These are phyloP conservation scores for Trypanosoma melophagium DNA, from an alignment of 208 protist genomes.

Conservation along the genomic window DNA sequence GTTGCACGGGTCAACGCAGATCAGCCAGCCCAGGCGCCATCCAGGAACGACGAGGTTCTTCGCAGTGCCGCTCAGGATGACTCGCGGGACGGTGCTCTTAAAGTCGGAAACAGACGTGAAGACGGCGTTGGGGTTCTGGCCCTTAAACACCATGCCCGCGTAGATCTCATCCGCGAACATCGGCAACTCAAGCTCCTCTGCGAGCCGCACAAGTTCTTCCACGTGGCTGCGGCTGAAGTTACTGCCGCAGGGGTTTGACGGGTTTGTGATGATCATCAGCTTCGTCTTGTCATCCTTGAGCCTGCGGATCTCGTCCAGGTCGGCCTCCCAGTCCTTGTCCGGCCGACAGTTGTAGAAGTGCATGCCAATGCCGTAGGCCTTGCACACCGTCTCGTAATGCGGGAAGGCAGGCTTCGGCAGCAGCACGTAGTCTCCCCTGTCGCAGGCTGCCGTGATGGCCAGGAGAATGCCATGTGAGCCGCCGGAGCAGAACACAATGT, in stretches of 20 bases:
- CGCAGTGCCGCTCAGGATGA: constrained; percentile 90
- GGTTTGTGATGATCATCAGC: constrained; percentile 93
- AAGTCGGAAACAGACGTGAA: constrained; percentile 87
- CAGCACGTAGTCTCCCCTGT: constrained; percentile 90
- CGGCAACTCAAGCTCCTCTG: constrained; percentile 84
- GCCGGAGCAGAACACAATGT: constrained; percentile 78
- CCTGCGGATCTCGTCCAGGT: constrained; percentile 73
- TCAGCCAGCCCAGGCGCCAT: constrained; percentile 91
- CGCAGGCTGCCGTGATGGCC: constrained; percentile 66
- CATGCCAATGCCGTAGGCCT: constrained; percentile 65
- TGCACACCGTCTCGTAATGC: constrained; percentile 88
- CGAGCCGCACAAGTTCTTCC: constrained; percentile 74
- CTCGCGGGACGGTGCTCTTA: constrained; percentile 72
- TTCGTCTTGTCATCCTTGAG: constrained; percentile 83
- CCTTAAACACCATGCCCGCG: constrained; percentile 89
- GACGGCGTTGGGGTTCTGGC: no score
- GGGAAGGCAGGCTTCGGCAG: constrained; percentile 89
- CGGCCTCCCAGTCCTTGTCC: constrained; percentile 86
- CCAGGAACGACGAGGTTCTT: constrained; percentile 93
- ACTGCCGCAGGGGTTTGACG: constrained; percentile 94
- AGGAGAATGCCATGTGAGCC: constrained; percentile 88
- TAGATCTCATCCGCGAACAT: constrained; percentile 96
- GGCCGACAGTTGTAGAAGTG: constrained; percentile 80
- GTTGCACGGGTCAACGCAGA: constrained; percentile 90
- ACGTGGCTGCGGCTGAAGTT: constrained; percentile 87